Percentiles rank a stretch among this genome's conserved stretches.
Conservation (phyloP, 2,329 filamentous ascomycete species). For the Eutypella sp. region DNA sequence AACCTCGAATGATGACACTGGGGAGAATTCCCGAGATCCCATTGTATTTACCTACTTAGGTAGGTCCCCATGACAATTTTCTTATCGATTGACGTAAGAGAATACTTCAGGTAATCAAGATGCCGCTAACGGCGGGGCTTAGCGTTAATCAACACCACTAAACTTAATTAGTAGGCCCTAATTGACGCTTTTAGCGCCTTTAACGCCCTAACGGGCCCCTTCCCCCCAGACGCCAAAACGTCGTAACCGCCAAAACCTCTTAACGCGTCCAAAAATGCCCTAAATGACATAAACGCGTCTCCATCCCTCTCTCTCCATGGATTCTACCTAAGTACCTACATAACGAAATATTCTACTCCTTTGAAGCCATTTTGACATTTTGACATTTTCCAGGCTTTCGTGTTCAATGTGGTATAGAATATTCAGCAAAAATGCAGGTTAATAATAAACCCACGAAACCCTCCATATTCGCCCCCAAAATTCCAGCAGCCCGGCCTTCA, state of each 20-base stretch:
- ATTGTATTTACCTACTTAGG: too few relatives aligned
- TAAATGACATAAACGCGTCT: constrained; percentile 18
- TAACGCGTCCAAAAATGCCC: constrained; percentile 18
- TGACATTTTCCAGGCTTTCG: too few relatives aligned
- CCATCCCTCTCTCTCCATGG: neutral
- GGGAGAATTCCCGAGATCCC: too few relatives aligned
- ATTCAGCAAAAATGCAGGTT: constrained; percentile 22
- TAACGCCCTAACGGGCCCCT: constrained; percentile 2
- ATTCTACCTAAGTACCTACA: neutral
- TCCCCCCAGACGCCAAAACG: too few relatives aligned
- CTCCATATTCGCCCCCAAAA: constrained; percentile 35
- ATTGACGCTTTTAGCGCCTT: neutral
- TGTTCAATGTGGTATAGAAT: too few relatives aligned
- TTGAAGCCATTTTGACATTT: too few relatives aligned
- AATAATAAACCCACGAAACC: constrained; percentile 24
- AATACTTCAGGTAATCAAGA: neutral
- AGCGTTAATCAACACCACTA: neutral
- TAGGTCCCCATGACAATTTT: neutral
- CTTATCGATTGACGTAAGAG: neutral
- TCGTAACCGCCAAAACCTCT: constrained; percentile 14
- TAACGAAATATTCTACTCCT: neutral
- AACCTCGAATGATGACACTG: too few relatives aligned
- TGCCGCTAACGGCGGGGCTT: constrained; percentile 5
- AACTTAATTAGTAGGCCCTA: constrained; percentile 3
- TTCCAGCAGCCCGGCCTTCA: constrained; percentile 31